Evolutionary conservation across 768 basidiomycete genomes (phyloP), one percentile per base, ranked within the genome.

Genomic region (Lactifluus pinguis): DNA sequence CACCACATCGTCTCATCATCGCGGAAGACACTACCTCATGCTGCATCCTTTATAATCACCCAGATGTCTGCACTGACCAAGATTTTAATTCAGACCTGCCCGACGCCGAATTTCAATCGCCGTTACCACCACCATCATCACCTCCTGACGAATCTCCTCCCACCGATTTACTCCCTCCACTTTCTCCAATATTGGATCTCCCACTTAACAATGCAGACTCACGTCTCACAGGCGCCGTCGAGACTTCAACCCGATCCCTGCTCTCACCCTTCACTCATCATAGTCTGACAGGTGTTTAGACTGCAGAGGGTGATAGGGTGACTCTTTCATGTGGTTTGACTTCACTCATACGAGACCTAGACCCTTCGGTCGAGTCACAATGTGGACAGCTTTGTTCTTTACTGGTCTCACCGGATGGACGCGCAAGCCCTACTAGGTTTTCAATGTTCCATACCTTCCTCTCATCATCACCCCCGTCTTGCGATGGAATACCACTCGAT

Each of bases 231-330:
- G 47, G 63, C 55, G 56, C 55, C 45, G 55, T 48, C 29, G 59
- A 62, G 54, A 60, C 45, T 34, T 64, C 63, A 56, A 53, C 60
- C 39, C 60, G 63, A 44, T 45, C 63, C 30, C 34, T 56, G 51
- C 51, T 57, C 25, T 25, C 25, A 8, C 55, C 63, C 19, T 39
- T 50, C 25, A 3, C 50, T 47, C 63, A 44, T 21, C 45, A 34
- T 30, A 30, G 30, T n/a, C 41, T 55, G 29, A 17, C 47, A 19
- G 45, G 47, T 9, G 15, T 41, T 19, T 49, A 56, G 63, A 25
- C 54, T 55, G 41, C 29, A 39, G 63, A 64, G 4, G 60, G 51
- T 47, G 63, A 64, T 44, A 39, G 49, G 47, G 52, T 53, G 45
- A 52, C 52, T 45, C 49, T 49, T 13, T 29, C 45, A 36, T 47